Evolutionary conservation across 495 filamentous ascomycete species (phyloP), one percentile per base, ranked within the genome.

Genomic region (Aspergillus campestris): DNA sequence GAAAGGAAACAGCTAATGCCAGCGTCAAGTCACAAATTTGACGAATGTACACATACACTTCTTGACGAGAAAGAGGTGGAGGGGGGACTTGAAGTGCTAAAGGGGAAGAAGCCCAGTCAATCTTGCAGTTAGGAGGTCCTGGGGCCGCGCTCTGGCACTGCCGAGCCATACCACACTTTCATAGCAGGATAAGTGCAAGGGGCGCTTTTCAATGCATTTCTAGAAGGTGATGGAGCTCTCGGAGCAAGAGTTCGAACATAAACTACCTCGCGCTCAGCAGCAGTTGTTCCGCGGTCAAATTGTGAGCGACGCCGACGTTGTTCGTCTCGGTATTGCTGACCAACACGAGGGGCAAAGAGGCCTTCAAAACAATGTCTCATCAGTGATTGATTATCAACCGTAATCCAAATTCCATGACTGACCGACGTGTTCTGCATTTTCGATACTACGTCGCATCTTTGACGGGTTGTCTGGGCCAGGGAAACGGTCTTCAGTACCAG

Each of bases 381-480:
- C 18, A 24, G 18, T 24, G 18, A 24, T 24, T 2, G 4, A 24
- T 2, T 24, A 2, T 1, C 4, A 24, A 24, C 18, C 2, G 18
- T 4, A 24, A 24, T 24, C 18, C 18, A 51, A n/a, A 55, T 6
- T 28, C 40, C 38, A 28, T 24, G 18, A 77, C 83, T 58, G 60
- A 84, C 87, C 87, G 50, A 91, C 82, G 57, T 89, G 82, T 61
- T 88, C 83, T 10, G 87, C 87, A 56, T 91, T 91, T 50, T 89
- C 84, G 39, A 86, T 81, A 62, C 83, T 87, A 37, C 87, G 78
- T 57, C 84, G 82, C 75, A 89, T 84, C 69, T 91, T 91, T 8
- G 84, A 85, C 36, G 80, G 77, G 60, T 94, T 94, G 64, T 94
- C 85, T 3, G 86, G 81, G 24, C 69, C 67, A 0, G 87, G 87